Evolutionary conservation across 2,329 filamentous ascomycete genomes (phyloP), one percentile per base, ranked within the genome.

Genomic region (Colletotrichum chlorophyti): DNA sequence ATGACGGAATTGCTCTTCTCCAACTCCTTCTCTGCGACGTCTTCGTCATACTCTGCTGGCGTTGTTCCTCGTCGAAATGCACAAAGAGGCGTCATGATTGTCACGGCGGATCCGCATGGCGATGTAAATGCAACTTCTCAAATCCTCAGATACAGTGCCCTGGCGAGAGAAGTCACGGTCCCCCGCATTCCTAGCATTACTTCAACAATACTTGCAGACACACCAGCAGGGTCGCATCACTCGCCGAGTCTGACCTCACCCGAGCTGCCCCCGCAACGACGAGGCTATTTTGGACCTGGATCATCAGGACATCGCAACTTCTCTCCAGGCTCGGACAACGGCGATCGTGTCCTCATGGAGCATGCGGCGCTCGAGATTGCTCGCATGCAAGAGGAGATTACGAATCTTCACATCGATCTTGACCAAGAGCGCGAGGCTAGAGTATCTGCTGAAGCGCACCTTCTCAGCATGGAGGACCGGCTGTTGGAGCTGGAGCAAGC

Each of bases 41-140:
- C 80, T 49, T 68, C 77, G n/a, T 74, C 79, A 32, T n/a, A n/a
- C n/a, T 76, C 82, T 55, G 70, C 77, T 6, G 66, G 73, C 14
- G 70, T 76, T 51, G 60, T 70, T 2, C 69, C 72, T 10, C 79
- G 82, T 12, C 85, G 88, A 14, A 85, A 87, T 62, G 90, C 92
- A 0, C 95, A 98, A 70, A 93, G 90, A 68, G 93, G 89, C 1
- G 87, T 96, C 66, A 98, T 99, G 93, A 90, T 99, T 54, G 94
- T 98, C 14, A 97, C 94, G 0, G 95, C 94, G 3, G 94, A 99
- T 68, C 91, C 95, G 0, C 76, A 91, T 11, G 94, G 95, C 32
- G 95, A 99, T 73, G 97, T 93, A 79, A 98, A 98, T 69, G 93
- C 95, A 11, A 99, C 95, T 0, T 96, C 91, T 5, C 95, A 98